Percentiles rank a stretch among this genome's conserved stretches.
These are phyloP conservation scores for Drechslerella stenobrocha DNA, from an alignment of 2,329 filamentous ascomycete species.

Conservation along the genomic window DNA sequence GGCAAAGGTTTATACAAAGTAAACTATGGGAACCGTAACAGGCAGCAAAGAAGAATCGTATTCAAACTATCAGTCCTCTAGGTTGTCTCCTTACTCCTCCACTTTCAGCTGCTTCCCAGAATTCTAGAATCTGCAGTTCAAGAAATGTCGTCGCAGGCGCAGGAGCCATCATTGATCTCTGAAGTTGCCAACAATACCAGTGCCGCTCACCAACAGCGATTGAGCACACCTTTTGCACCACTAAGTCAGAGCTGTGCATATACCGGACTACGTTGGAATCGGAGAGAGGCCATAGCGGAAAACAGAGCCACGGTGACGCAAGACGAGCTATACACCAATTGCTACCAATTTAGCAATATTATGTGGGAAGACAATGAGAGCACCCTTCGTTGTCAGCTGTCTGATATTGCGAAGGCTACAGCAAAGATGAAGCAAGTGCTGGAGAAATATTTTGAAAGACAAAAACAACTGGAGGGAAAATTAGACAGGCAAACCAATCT, in stretches of 20 bases:
- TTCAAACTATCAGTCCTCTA: background rate
- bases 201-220: background rate
- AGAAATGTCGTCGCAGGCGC: background rate
- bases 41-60: background rate
- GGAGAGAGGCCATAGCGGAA: constrained; percentile 6
- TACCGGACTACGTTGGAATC: background rate
- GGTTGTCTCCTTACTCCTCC: background rate
- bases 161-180: background rate
- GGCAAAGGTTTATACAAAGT: too few relatives aligned
- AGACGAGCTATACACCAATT: background rate
- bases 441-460: constrained; percentile 8
- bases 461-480: constrained; percentile 6
- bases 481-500: too few relatives aligned
- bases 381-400: constrained; percentile 5
- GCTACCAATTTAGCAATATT: constrained; percentile 9
- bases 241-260: constrained; percentile 4
- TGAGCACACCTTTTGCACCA: constrained; percentile 8
- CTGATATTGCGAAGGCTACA: constrained; percentile 5
- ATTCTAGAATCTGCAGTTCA: background rate
- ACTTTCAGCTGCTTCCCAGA: background rate
- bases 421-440: constrained; percentile 7
- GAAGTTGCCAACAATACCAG: background rate
- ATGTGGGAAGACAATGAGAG: constrained; percentile 19
- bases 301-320: background rate
- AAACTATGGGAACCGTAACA: background rate